A percentile compares a stretch with the other conserved stretches of the same genome.
Conservation (phyloP, 176 grass and related monocot genomes). For the Panicum miliaceum region DNA sequence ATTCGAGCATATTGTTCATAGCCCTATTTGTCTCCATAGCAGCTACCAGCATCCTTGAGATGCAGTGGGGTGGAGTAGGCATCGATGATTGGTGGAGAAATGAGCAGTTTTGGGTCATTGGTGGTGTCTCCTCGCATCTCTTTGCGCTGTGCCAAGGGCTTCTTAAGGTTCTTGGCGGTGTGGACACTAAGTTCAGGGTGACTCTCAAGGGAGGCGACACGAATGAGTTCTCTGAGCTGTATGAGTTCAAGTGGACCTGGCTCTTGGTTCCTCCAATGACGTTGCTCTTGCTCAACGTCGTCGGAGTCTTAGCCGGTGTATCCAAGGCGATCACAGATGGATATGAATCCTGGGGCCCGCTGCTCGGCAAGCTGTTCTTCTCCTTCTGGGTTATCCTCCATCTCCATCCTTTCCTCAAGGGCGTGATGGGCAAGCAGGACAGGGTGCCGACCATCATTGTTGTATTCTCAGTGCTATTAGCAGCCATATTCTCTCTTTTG, state of each 20-base stretch:
- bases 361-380: slow-evolving; percentile 46
- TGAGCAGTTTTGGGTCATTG: slow-evolving; percentile 42
- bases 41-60: slow-evolving; percentile 45
- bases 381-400: slow-evolving; percentile 45
- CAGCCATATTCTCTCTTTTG: slow-evolving; percentile 46
- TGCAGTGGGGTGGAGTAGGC: slow-evolving; percentile 39
- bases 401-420: slow-evolving; percentile 44
- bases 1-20: slow-evolving; percentile 44
- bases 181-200: slow-evolving; percentile 35
- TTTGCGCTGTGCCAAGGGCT: slow-evolving; percentile 36
- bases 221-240: slow-evolving; percentile 25
- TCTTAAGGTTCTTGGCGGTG: slow-evolving; percentile 44
- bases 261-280: slow-evolving; percentile 36
- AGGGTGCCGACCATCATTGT: slow-evolving; percentile 45
- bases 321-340: slow-evolving; percentile 36
- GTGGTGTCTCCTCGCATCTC: slow-evolving; percentile 35
- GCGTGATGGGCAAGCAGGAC: slow-evolving; percentile 34
- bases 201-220: slow-evolving; percentile 22
- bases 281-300: slow-evolving; percentile 20
- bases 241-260: slow-evolving; percentile 39
- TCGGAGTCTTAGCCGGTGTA: slow-evolving; percentile 25
- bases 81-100: slow-evolving; percentile 46
- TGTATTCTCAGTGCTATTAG: slow-evolving; percentile 41
- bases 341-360: slow-evolving; percentile 33
- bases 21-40: slow-evolving; percentile 47